These are phyloP conservation scores for Phlyctochytrium arcticum DNA, from an alignment of 192 early-diverging fungal genomes.

Conservation along the genomic window DNA sequence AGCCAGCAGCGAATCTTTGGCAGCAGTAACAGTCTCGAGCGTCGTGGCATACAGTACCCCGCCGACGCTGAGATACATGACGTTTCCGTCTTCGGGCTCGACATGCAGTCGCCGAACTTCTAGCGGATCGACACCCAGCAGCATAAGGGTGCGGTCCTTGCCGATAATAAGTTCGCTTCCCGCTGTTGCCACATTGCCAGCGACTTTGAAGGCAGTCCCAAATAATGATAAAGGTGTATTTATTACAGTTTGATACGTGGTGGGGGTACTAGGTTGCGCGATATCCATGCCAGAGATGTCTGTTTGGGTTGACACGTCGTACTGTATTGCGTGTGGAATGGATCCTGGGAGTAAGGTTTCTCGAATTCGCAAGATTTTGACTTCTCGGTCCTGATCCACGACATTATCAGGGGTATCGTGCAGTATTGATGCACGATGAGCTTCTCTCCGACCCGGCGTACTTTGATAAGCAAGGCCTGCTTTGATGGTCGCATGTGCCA, in stretches of 20 bases:
- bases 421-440: not conserved
- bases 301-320: slow-evolving; percentile 12
- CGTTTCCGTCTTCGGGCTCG: slow-evolving; percentile 6
- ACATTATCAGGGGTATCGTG: not conserved
- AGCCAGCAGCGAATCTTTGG: slow-evolving; percentile 18
- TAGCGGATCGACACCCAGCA: slow-evolving; percentile 15
- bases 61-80: slow-evolving; percentile 30
- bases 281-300: not conserved
- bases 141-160: slow-evolving; percentile 13
- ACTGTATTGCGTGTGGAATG: not conserved
- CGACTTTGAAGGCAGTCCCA: slow-evolving; percentile 2
- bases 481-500: slow-evolving; percentile 32
- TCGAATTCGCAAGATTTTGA: not conserved
- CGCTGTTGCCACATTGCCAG: slow-evolving; percentile 10
- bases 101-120: not conserved
- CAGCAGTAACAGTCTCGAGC: slow-evolving; percentile 29
- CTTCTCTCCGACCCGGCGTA: not conserved
- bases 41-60: slow-evolving; percentile 33
- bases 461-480: slow-evolving; percentile 36
- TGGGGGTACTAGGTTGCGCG: not conserved
- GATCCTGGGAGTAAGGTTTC: not conserved
- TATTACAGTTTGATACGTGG: not conserved
- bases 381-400: not conserved
- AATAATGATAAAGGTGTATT: slow-evolving; percentile 1
- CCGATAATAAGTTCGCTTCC: slow-evolving; percentile 8